A percentile compares a stretch with the other conserved stretches of the same genome.
Evolutionary conservation across 768 basidiomycete genomes (phyloP).

Genomic region (Podaxis pistillaris): DNA sequence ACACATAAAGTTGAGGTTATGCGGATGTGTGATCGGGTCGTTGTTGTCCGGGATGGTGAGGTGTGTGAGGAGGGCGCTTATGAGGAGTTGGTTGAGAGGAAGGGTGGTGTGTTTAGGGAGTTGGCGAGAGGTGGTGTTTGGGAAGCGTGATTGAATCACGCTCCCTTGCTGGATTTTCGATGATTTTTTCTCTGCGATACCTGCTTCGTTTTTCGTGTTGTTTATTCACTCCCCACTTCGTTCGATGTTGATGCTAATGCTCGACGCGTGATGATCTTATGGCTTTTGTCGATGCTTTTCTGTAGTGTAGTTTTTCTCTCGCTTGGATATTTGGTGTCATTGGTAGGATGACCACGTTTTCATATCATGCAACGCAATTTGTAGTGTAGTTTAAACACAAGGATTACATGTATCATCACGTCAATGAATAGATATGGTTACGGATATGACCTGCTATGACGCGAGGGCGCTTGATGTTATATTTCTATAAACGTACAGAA

Average conservation of each 20-base stretch:
- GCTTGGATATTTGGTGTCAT: neutral
- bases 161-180: neutral
- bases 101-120: slow-evolving; percentile 66
- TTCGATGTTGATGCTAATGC: neutral
- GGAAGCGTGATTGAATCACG: slow-evolving; percentile 19
- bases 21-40: slow-evolving; percentile 86
- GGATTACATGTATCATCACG: neutral
- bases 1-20: slow-evolving; percentile 92
- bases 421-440: neutral
- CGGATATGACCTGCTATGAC: neutral
- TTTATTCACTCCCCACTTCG: neutral
- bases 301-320: neutral
- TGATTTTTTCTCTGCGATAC: neutral
- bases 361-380: neutral
- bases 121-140: slow-evolving; percentile 78
- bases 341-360: neutral
- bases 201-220: neutral
- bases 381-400: neutral
- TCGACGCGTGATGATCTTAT: neutral
- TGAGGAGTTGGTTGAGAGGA: slow-evolving; percentile 61
- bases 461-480: too few relatives aligned
- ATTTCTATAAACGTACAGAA: neutral
- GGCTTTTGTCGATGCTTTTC: neutral
- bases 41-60: slow-evolving; percentile 76
- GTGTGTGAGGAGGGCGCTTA: slow-evolving; percentile 80